Evolutionary conservation across 2,329 filamentous ascomycete genomes (phyloP).

Genomic region (Pestalotiopsis sp.): DNA sequence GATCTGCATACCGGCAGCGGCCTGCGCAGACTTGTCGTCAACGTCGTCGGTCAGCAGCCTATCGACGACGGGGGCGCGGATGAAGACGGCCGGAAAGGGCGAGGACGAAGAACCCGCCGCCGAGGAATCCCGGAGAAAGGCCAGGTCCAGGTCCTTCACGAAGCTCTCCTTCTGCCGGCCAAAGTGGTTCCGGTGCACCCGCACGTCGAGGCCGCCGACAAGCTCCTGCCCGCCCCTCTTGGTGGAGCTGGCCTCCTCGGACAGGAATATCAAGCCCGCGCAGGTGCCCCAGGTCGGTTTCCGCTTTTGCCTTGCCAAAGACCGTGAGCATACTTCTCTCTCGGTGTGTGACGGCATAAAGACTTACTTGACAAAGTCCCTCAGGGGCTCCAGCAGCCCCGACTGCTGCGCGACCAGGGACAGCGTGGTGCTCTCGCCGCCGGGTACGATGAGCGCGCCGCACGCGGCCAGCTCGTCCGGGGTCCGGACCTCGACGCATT

Average conservation of each 20-base stretch:
- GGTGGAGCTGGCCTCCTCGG: constrained; percentile 83
- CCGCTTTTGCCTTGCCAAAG: constrained; percentile 65
- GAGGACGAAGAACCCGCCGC: constrained; percentile 21
- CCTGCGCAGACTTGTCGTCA: constrained; percentile 25
- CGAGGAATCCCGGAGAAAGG: constrained; percentile 59
- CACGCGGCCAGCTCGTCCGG: constrained; percentile 70
- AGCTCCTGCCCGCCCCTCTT: constrained; percentile 92
- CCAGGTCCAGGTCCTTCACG: constrained; percentile 72
- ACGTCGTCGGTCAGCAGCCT: constrained; percentile 61
- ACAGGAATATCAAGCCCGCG: constrained; percentile 88
- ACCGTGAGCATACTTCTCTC: background rate
- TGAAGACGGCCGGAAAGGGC: constrained; percentile 87
- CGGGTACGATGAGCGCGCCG: constrained; percentile 85
- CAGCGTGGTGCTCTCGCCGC: constrained; percentile 94
- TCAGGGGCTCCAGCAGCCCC: constrained; percentile 78
- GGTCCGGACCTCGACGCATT: constrained; percentile 81
- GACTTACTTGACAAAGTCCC: constrained; percentile 86
- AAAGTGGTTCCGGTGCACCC: constrained; percentile 93
- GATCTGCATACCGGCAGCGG: constrained; percentile 26
- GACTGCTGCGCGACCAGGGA: constrained; percentile 84
- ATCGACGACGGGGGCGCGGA: constrained; percentile 91
- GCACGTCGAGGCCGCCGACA: constrained; percentile 87
- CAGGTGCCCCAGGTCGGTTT: constrained; percentile 96
- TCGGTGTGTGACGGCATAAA: constrained; percentile 3
- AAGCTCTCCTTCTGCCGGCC: constrained; percentile 93